Evolutionary conservation across 2,329 filamentous ascomycete genomes (phyloP).

Genomic region (Diaporthe aspalathi): DNA sequence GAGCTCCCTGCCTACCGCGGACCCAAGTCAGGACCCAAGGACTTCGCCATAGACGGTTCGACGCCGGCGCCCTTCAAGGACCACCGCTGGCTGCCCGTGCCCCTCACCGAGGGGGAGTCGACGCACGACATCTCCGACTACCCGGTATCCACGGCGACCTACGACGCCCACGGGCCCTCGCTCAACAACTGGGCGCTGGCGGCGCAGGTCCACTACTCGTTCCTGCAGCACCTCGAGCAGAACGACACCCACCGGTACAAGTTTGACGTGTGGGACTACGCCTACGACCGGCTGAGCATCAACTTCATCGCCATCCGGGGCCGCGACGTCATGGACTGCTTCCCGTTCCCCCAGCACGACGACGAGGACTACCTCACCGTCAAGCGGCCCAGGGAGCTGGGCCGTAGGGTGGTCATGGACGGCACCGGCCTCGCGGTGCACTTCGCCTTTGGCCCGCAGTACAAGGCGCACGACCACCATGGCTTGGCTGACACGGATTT

Average conservation of each 20-base stretch:
- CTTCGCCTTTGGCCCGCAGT: slow-evolving; percentile 60
- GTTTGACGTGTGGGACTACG: slow-evolving; percentile 61
- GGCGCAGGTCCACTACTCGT: slow-evolving; percentile 60
- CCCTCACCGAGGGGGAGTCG: slow-evolving; percentile 47
- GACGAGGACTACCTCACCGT: slow-evolving; percentile 58
- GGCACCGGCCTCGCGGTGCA: slow-evolving; percentile 65
- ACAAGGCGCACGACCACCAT: slow-evolving; percentile 42
- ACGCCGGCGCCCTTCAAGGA: slow-evolving; percentile 51
- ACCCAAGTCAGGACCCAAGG: slow-evolving; percentile 43
- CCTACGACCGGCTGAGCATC: slow-evolving; percentile 62
- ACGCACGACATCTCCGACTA: slow-evolving; percentile 56
- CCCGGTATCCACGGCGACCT: slow-evolving; percentile 61
- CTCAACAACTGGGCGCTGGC: slow-evolving; percentile 63
- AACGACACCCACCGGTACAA: slow-evolving; percentile 59
- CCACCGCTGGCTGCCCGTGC: slow-evolving; percentile 64
- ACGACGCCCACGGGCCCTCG: slow-evolving; percentile 57
- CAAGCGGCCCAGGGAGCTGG: slow-evolving; percentile 52
- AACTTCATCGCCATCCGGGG: slow-evolving; percentile 67
- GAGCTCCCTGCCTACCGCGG: slow-evolving; percentile 50
- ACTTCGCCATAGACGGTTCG: slow-evolving; percentile 48
- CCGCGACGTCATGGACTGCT: slow-evolving; percentile 60
- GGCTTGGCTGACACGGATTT: slow-evolving; percentile 64
- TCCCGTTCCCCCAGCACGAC: slow-evolving; percentile 57
- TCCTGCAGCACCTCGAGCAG: slow-evolving; percentile 62
- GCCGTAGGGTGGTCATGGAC: slow-evolving; percentile 61